These are phyloP conservation scores for Cyphellophora attinorum DNA, from an alignment of 2,329 filamentous ascomycete species.

Conservation along the genomic window DNA sequence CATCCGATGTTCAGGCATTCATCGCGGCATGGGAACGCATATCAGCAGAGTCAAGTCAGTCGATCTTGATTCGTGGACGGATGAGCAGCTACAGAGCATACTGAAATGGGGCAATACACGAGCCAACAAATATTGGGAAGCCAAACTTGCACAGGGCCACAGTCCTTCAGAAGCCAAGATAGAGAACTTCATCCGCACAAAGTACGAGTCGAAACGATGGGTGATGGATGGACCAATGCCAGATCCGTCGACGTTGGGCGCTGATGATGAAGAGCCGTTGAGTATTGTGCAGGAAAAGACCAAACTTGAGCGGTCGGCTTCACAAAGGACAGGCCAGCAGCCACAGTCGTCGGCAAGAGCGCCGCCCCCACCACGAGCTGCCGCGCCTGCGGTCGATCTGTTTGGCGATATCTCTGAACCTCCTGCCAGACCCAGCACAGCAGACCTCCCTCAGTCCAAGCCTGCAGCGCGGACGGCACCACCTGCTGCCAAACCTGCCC, in stretches of 20 bases:
- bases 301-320: conserved; percentile 53
- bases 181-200: conserved; percentile 98
- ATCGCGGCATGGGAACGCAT: conserved; percentile 97
- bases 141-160: conserved; percentile 83
- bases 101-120: conserved; percentile 91
- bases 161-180: conserved; percentile 96
- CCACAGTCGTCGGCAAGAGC: conserved; percentile 23
- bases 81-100: conserved; percentile 91
- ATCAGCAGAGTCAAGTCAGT: conserved; percentile 98
- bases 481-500: conserved; percentile 45
- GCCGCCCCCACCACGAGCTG: conserved; percentile 23
- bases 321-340: conserved; percentile 35
- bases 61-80: conserved; percentile 95
- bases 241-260: conserved; percentile 79
- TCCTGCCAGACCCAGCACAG: conserved; percentile 60
- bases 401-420: conserved; percentile 69
- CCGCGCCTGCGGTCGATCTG: conserved; percentile 58
- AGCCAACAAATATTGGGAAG: conserved; percentile 98
- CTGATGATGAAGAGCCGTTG: conserved; percentile 66
- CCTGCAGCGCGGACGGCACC: conserved; percentile 58
- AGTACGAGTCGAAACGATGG: conserved; percentile 98
- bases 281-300: conserved; percentile 61
- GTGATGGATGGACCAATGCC: conserved; percentile 96
- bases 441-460: conserved; percentile 51
- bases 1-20: conserved; percentile 96